A percentile compares a stretch with the other conserved stretches of the same genome.
Evolutionary conservation across 2,329 filamentous ascomycete species (phyloP).

Genomic region (Elsinoe ampelina): DNA sequence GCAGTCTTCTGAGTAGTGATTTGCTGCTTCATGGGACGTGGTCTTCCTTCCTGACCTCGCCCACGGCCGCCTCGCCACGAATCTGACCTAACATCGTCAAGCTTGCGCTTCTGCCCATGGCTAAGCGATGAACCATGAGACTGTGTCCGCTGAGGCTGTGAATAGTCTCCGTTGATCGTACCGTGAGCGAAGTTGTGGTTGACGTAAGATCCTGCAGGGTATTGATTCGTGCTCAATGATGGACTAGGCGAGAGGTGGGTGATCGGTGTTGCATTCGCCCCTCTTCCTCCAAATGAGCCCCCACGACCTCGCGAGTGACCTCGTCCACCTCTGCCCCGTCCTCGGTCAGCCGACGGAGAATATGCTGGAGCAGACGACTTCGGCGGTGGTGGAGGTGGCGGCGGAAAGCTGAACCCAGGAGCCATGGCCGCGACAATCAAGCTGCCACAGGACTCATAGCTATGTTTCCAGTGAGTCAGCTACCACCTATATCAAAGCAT

Average conservation of each 20-base stretch:
- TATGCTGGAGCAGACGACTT: constrained; percentile 19
- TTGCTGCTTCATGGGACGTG: constrained; percentile 17
- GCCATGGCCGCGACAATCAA: constrained; percentile 4
- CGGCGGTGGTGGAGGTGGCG: constrained; percentile 37
- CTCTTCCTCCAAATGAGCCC: constrained; percentile 9
- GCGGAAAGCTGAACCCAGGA: constrained; percentile 38
- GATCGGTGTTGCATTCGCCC: background rate
- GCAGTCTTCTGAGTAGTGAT: constrained; percentile 12
- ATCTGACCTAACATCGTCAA: background rate
- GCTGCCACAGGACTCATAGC: background rate
- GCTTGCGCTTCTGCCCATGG: constrained; percentile 27
- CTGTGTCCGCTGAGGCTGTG: background rate
- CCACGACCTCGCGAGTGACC: constrained; percentile 19
- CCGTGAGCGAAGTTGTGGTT: constrained; percentile 22
- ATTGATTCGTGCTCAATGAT: background rate
- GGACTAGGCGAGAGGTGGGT: background rate
- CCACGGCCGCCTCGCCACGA: background rate
- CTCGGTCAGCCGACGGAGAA: constrained; percentile 20
- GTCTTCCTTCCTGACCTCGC: background rate
- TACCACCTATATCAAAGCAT: background rate
- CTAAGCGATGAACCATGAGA: background rate
- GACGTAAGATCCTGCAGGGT: constrained; percentile 24
- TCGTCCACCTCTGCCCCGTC: constrained; percentile 19
- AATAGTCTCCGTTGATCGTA: background rate
- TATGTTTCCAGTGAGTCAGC: background rate